Evolutionary conservation across 1,284 basidiomycete genomes (phyloP), one percentile per base, ranked within the genome.

Genomic region (Bondarzewia mesenterica): DNA sequence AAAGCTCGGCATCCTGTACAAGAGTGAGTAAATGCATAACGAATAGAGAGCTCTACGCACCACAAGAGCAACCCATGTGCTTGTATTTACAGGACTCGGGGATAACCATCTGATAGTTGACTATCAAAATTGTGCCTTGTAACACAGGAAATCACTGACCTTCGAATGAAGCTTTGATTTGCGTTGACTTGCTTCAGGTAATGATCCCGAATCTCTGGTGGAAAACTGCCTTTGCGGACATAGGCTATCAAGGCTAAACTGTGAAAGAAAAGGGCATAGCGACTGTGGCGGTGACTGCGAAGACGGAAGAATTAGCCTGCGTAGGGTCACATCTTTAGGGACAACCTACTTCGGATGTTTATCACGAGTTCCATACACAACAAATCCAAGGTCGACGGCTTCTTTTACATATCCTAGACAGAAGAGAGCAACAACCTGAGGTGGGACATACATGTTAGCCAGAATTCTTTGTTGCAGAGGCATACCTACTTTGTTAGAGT

Each of bases 261-360:
- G 55, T 85, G 83, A 60, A 82, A 85, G 62, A 84, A 85, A 2
- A 83, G 64, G 0, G 71, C 72, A 59, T 78, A 85, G 41, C 82
- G 81, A 37, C 75, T 73, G 57, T 82, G 81, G 35, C 82, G 69
- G 63, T 84, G 81, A 57, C 82, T 84, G 43, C 7, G 35, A 40
- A 27, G 27, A 21, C 35, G 51, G 25, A 51, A 32, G 46, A 20
- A 41, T 29, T 45, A 15, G 1, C 12, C 26, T 25, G 21, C 45
- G 32, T 25, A 35, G 42, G 26, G 7, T n/a, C 29, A 38, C 5
- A 39, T 8, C 10, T 2, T 42, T 4, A 18, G 12, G 40, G 21
- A 42, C 25, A 20, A 54, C 72, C 50, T 58, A 83, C 82, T 82
- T 84, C 4, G 82, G 81, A 58, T 83, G 80, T 37, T 65, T 67